A percentile compares a stretch with the other conserved stretches of the same genome.
phyloP scores from a whole-genome alignment of 805 yeast species.

The Hanseniaspora vineae region DNA sequence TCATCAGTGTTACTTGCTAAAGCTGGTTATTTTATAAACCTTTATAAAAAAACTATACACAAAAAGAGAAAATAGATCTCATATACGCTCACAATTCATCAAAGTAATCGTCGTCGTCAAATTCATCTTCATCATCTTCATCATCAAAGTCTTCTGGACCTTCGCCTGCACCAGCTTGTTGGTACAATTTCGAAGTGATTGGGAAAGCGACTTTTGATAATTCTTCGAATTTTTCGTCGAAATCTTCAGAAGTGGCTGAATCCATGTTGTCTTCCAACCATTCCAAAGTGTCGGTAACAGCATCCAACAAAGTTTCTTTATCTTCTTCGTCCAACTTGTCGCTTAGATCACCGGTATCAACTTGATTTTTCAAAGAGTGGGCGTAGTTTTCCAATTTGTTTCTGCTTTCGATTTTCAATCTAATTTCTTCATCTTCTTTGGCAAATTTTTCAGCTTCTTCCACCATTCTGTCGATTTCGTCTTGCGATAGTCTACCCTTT shows the following conservation, averaged over 20 bases:
- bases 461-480: slow-evolving; percentile 94
- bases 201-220: slow-evolving; percentile 79
- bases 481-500: slow-evolving; percentile 87
- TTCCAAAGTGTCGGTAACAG: slow-evolving; percentile 73
- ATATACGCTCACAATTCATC: slow-evolving; percentile 42
- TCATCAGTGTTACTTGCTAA: too few relatives aligned
- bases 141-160: slow-evolving; percentile 32
- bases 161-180: slow-evolving; percentile 36
- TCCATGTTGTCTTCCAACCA: slow-evolving; percentile 83
- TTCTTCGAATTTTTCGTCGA: slow-evolving; percentile 80
- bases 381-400: slow-evolving; percentile 83
- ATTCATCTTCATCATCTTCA: slow-evolving; percentile 49
- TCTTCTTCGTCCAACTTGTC: slow-evolving; percentile 80
- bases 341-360: slow-evolving; percentile 50
- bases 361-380: slow-evolving; percentile 64
- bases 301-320: slow-evolving; percentile 77
- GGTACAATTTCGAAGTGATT: slow-evolving; percentile 78
- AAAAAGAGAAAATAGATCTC: background rate
- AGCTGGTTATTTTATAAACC: too few relatives aligned
- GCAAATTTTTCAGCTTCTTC: slow-evolving; percentile 94
- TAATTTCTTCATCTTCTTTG: slow-evolving; percentile 75
- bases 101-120: slow-evolving; percentile 40
- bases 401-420: slow-evolving; percentile 78
- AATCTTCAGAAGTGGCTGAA: slow-evolving; percentile 82
- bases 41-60: too few relatives aligned